A percentile compares a stretch with the other conserved stretches of the same genome.
phyloP scores from a whole-genome alignment of 2,329 filamentous ascomycete species.

The Aspergillus melleus region DNA sequence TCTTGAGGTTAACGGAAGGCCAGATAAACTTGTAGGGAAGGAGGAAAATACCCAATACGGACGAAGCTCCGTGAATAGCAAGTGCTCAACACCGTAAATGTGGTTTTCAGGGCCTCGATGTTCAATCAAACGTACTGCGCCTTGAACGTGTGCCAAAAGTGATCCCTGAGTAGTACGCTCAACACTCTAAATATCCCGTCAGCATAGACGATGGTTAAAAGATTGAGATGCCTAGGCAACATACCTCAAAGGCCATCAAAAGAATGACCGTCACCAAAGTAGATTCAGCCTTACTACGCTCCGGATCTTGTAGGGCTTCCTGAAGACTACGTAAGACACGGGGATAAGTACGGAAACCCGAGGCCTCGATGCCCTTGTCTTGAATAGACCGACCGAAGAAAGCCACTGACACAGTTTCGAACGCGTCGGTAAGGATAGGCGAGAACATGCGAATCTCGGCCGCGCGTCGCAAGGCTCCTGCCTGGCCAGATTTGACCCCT shows the following conservation, averaged over 20 bases:
- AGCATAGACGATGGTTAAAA: neutral
- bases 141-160: slow-evolving; percentile 35
- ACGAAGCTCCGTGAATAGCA: slow-evolving; percentile 39
- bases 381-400: slow-evolving; percentile 40
- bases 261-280: slow-evolving; percentile 41
- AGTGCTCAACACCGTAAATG: slow-evolving; percentile 41
- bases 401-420: slow-evolving; percentile 39
- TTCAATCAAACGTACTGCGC: slow-evolving; percentile 38
- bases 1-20: neutral
- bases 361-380: slow-evolving; percentile 33
- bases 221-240: neutral
- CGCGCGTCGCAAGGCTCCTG: slow-evolving; percentile 37
- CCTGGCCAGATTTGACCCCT: slow-evolving; percentile 33
- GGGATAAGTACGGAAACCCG: slow-evolving; percentile 36
- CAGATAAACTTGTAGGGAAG: neutral
- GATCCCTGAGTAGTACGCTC: slow-evolving; percentile 36
- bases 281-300: slow-evolving; percentile 38
- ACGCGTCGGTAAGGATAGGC: slow-evolving; percentile 37
- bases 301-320: slow-evolving; percentile 36
- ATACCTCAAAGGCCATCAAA: slow-evolving; percentile 40
- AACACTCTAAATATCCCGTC: slow-evolving; percentile 28
- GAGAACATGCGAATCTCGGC: slow-evolving; percentile 43
- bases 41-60: slow-evolving; percentile 38
- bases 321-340: slow-evolving; percentile 38
- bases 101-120: slow-evolving; percentile 42